Evolutionary conservation across 139 green algal genomes (phyloP).

Genomic region (Tetradesmus obliquus): DNA sequence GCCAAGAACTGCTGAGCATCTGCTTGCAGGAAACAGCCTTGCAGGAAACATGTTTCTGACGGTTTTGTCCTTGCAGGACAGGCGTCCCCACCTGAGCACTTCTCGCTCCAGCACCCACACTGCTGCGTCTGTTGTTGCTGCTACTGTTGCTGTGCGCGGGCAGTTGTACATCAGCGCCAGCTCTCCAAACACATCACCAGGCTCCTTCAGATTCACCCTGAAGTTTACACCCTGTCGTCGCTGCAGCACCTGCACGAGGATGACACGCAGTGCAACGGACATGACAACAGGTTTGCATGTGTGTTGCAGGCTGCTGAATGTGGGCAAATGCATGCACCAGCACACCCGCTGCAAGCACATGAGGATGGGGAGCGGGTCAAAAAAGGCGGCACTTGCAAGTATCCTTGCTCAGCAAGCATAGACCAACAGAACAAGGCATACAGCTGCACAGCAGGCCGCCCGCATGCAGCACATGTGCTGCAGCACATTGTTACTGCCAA

Average conservation of each 20-base stretch:
- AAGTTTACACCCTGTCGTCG: constrained; percentile 88
- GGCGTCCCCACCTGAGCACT: constrained; percentile 69
- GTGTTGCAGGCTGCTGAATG: neutral
- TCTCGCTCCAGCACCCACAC: constrained; percentile 94
- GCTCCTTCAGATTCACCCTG: constrained; percentile 90
- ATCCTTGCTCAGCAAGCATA: too few species aligned
- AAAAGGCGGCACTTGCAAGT: too few species aligned
- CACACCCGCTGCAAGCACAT: neutral
- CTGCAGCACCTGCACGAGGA: constrained; percentile 76
- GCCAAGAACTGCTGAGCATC: neutral
- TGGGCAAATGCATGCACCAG: neutral
- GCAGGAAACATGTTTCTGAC: neutral
- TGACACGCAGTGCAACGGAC: neutral
- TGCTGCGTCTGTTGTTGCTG: constrained; percentile 81
- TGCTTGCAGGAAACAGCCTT: neutral
- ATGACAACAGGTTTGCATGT: neutral
- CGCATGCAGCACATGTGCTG: neutral
- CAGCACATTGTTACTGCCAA: neutral
- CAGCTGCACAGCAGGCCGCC: neutral
- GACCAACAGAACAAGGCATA: neutral
- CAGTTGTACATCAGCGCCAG: constrained; percentile 94
- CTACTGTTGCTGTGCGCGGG: constrained; percentile 89
- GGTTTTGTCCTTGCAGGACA: neutral
- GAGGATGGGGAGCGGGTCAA: neutral
- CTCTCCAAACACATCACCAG: constrained; percentile 92